A percentile compares a stretch with the other conserved stretches of the same genome.
Conservation (phyloP, 345 rosid species). For the Eucalyptus viminalis region DNA sequence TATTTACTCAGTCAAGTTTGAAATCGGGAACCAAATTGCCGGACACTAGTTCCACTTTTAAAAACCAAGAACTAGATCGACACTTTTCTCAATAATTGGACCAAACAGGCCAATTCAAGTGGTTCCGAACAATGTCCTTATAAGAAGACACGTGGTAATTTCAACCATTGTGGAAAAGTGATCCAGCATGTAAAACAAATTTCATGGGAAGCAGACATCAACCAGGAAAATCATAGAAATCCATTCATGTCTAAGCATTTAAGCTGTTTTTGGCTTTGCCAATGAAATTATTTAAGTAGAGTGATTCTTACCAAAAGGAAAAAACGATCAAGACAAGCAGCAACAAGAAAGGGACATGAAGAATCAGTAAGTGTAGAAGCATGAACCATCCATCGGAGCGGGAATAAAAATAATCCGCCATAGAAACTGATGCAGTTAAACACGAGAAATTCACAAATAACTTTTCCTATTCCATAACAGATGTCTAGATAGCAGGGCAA, state of each 20-base stretch:
- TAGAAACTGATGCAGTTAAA: not conserved
- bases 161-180: too few species aligned
- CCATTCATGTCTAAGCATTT: not conserved
- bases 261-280: not conserved
- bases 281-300: not conserved
- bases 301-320: not conserved
- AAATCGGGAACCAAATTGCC: fast-evolving
- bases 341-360: not conserved
- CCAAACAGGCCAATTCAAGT: too few species aligned
- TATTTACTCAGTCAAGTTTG: fast-evolving
- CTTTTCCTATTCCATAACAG: not conserved
- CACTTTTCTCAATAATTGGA: too few species aligned
- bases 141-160: too few species aligned
- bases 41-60: too few species aligned
- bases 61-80: fast-evolving
- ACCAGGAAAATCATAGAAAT: not conserved
- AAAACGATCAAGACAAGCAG: not conserved
- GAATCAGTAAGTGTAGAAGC: not conserved
- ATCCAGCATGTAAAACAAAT: not conserved
- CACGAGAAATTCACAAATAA: not conserved
- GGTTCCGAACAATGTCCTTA: too few species aligned
- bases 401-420: not conserved
- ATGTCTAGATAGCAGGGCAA: not conserved
- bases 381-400: too few species aligned
- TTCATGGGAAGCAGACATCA: not conserved